Percentiles rank a stretch among this genome's conserved stretches.
Evolutionary conservation across 2,329 filamentous ascomycete species (phyloP).

Genomic region (Sporothrix globosa): DNA sequence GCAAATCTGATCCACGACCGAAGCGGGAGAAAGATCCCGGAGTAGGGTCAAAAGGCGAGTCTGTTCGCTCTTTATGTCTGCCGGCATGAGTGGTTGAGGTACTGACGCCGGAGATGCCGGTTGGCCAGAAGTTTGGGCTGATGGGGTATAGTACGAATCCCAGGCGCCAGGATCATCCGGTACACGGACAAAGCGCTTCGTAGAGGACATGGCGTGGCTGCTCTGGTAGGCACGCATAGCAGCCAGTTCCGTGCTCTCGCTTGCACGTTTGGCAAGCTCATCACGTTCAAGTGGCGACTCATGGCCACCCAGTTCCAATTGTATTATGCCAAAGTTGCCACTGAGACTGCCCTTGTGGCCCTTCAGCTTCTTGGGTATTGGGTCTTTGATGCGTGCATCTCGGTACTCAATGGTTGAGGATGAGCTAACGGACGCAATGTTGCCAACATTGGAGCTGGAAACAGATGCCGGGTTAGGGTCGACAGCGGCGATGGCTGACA

Average conservation of each 20-base stretch:
- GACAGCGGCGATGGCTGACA: constrained; percentile 34
- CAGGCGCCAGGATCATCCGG: constrained; percentile 38
- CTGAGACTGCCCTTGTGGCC: constrained; percentile 59
- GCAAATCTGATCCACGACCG: constrained; percentile 65
- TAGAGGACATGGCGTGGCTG: constrained; percentile 56
- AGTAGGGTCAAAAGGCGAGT: constrained; percentile 62
- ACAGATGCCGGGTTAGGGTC: constrained; percentile 15
- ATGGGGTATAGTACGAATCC: constrained; percentile 29
- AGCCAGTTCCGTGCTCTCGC: constrained; percentile 62
- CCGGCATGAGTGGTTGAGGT: constrained; percentile 43
- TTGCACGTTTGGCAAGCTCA: constrained; percentile 62
- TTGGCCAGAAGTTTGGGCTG: constrained; percentile 32
- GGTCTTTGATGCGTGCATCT: constrained; percentile 59
- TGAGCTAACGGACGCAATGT: neutral
- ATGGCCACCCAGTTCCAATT: constrained; percentile 57
- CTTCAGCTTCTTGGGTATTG: constrained; percentile 65
- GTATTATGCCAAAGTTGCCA: constrained; percentile 66
- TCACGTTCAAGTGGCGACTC: constrained; percentile 53
- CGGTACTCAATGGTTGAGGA: constrained; percentile 33
- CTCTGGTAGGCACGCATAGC: constrained; percentile 60
- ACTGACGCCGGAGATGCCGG: constrained; percentile 5
- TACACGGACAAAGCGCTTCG: constrained; percentile 46
- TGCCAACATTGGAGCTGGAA: neutral
- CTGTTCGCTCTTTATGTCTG: constrained; percentile 62
- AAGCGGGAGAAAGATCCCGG: constrained; percentile 57